phyloP scores from a whole-genome alignment of 495 filamentous ascomycete genomes.

The Annulohypoxylon moriforme region DNA sequence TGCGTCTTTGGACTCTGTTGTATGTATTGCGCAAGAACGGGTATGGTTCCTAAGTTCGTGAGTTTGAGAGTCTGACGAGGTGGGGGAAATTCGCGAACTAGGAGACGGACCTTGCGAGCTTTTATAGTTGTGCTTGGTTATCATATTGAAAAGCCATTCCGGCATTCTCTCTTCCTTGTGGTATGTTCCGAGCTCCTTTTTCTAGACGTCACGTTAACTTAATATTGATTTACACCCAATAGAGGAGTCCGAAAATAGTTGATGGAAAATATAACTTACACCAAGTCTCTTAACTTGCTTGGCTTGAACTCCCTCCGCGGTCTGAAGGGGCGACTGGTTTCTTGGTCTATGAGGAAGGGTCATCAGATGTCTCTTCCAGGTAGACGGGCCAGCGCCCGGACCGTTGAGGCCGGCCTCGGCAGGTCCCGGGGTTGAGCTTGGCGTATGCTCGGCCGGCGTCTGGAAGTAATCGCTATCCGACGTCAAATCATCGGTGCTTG shows the following conservation, averaged over 20 bases:
- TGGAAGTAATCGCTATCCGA: slow-evolving; percentile 17
- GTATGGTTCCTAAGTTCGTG: slow-evolving; percentile 68
- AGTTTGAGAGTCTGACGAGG: slow-evolving; percentile 25
- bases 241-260: background rate
- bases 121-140: slow-evolving; percentile 72
- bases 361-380: slow-evolving; percentile 38
- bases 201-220: slow-evolving; percentile 32
- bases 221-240: background rate
- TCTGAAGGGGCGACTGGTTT: background rate
- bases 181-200: slow-evolving; percentile 82
- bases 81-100: slow-evolving; percentile 57
- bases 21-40: slow-evolving; percentile 76
- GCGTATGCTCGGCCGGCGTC: background rate
- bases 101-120: slow-evolving; percentile 66
- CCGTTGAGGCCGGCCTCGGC: background rate
- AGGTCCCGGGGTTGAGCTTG: background rate
- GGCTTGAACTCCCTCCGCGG: background rate
- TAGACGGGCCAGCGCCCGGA: background rate
- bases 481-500: slow-evolving; percentile 21
- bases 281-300: slow-evolving; percentile 46
- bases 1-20: slow-evolving; percentile 71
- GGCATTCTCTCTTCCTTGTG: slow-evolving; percentile 93
- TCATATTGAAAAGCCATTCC: slow-evolving; percentile 73
- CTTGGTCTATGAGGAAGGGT: slow-evolving; percentile 30
- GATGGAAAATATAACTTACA: slow-evolving; percentile 31